Evolutionary conservation across 2,329 filamentous ascomycete genomes (phyloP).

Genomic region (Apiospora kogelbergensis): DNA sequence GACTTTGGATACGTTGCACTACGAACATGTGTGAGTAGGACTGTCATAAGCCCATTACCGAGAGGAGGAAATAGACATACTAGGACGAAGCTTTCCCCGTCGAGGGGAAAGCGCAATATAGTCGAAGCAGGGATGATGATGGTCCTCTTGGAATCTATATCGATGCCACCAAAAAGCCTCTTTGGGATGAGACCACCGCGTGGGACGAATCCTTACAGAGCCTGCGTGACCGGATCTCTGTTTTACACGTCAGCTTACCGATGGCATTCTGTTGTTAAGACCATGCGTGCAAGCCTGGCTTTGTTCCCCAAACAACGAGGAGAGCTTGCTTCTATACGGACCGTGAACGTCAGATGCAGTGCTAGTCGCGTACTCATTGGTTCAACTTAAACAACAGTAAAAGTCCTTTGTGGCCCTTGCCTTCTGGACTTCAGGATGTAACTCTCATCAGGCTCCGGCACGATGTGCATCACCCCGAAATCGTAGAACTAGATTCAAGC

Average conservation of each 20-base stretch:
- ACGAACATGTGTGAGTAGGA: neutral
- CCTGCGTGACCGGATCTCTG: neutral
- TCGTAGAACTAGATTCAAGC: neutral
- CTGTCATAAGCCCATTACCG: neutral
- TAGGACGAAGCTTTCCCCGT: neutral
- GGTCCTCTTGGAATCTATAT: neutral
- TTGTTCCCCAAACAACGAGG: neutral
- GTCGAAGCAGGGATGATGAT: neutral
- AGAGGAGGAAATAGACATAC: neutral
- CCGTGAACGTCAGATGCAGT: neutral
- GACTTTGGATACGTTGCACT: neutral
- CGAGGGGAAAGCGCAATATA: neutral
- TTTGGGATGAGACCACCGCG: neutral
- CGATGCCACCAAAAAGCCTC: neutral
- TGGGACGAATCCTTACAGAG: neutral
- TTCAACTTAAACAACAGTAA: neutral
- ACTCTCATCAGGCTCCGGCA: too few species aligned
- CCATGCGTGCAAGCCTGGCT: neutral
- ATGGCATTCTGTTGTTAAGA: neutral
- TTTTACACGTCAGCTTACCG: neutral
- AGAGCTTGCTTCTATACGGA: neutral
- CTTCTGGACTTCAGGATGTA: neutral
- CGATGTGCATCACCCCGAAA: neutral
- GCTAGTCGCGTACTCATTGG: neutral
- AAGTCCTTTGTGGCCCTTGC: neutral